phyloP scores from a whole-genome alignment of 2,329 filamentous ascomycete species.

The Fulvia fulva region DNA sequence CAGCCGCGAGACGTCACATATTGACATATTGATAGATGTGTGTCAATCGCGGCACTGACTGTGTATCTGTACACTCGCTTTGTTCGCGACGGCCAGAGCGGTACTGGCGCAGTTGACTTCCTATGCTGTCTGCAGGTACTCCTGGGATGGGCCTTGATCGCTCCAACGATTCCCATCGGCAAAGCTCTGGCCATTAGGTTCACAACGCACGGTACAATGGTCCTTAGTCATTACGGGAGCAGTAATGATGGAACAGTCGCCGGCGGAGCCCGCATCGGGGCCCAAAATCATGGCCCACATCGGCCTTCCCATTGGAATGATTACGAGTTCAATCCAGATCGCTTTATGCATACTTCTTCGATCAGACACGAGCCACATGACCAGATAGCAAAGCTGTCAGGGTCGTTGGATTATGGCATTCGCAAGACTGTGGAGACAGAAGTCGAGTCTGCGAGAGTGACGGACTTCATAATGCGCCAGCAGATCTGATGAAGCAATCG shows the following conservation, averaged over 20 bases:
- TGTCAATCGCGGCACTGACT: neutral
- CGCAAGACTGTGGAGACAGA: too few relatives aligned
- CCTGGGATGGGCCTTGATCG: slow-evolving; percentile 3
- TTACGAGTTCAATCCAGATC: neutral
- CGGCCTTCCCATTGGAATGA: neutral
- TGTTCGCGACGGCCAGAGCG: neutral
- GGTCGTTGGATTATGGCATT: too few relatives aligned
- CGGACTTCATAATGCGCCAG: too few relatives aligned
- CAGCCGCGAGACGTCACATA: too few relatives aligned
- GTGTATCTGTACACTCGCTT: neutral
- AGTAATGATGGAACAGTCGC: too few relatives aligned
- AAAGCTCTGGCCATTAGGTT: neutral
- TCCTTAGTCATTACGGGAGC: too few relatives aligned
- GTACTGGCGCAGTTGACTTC: slow-evolving; percentile 1
- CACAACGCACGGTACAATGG: too few relatives aligned
- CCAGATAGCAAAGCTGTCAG: too few relatives aligned
- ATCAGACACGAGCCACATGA: too few relatives aligned
- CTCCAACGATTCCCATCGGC: neutral
- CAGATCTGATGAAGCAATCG: too few relatives aligned
- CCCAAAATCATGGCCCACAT: neutral
- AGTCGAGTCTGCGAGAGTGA: too few relatives aligned
- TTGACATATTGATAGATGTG: neutral
- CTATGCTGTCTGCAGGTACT: neutral
- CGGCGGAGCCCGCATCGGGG: neutral
- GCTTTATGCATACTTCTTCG: slow-evolving; percentile 3